Conservation (phyloP, 345 rosid species). For the Camelina sativa region DNA sequence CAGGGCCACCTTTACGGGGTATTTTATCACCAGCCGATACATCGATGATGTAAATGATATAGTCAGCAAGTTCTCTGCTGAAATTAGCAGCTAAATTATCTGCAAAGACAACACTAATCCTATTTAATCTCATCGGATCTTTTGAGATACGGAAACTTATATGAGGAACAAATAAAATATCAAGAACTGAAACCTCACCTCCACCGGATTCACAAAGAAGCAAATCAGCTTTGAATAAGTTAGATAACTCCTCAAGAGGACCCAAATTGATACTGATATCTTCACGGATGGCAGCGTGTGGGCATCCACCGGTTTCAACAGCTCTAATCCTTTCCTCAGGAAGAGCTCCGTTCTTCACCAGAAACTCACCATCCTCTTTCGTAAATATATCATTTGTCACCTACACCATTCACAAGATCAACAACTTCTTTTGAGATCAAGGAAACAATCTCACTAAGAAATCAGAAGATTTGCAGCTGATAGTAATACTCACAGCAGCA, state of each 20-base stretch:
- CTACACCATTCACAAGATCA: conserved; percentile 44
- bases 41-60: conserved; percentile 90
- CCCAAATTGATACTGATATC: conserved; percentile 97
- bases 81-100: conserved; percentile 97
- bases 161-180: neutral
- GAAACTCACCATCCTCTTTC: conserved; percentile 94
- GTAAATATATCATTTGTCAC: conserved; percentile 99
- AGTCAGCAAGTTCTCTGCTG: conserved; percentile 96
- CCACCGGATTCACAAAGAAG: conserved; percentile 99
- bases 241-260: conserved; percentile 94
- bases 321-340: conserved; percentile 94
- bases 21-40: conserved; percentile 96
- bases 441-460: neutral
- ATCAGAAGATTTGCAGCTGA: neutral
- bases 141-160: neutral
- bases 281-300: conserved; percentile 98
- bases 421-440: neutral
- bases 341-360: conserved; percentile 88
- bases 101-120: conserved; percentile 45
- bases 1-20: conserved; percentile 97
- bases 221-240: conserved; percentile 80
- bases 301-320: conserved; percentile 96
- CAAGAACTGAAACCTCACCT: conserved; percentile 47
- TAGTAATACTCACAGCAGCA: conserved; percentile 76
- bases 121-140: conserved; percentile 17